phyloP scores from a whole-genome alignment of 805 yeast species.

The Saccharomyces eubayanus region DNA sequence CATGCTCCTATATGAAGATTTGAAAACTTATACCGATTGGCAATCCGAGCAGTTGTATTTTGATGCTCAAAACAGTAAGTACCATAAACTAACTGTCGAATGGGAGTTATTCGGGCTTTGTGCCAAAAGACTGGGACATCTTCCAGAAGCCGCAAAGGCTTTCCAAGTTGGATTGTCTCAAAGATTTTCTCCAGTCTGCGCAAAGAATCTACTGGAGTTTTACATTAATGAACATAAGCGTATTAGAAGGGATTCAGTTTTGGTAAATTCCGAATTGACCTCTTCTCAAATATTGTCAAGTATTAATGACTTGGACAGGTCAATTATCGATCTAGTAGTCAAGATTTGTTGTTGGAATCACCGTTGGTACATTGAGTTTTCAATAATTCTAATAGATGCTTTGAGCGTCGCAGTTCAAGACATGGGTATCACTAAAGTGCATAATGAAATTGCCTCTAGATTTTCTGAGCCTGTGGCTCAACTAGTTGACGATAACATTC shows the following conservation, averaged over 20 bases:
- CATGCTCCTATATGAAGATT: constrained; percentile 59
- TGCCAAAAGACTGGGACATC: constrained; percentile 73
- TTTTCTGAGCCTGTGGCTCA: constrained; percentile 38
- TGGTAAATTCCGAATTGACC: constrained; percentile 14
- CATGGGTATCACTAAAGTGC: constrained; percentile 69
- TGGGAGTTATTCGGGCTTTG: constrained; percentile 86
- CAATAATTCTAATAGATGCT: constrained; percentile 51
- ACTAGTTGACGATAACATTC: constrained; percentile 16
- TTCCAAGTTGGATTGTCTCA: constrained; percentile 58
- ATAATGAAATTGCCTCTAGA: constrained; percentile 56
- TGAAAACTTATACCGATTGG: constrained; percentile 79
- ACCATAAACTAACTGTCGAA: constrained; percentile 67
- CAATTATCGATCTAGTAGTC: constrained; percentile 57
- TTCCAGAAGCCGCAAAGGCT: constrained; percentile 77
- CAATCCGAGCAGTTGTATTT: constrained; percentile 80
- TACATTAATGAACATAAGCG: constrained; percentile 41
- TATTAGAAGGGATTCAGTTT: constrained; percentile 11
- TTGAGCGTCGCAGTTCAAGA: constrained; percentile 54
- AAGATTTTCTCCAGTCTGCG: constrained; percentile 72
- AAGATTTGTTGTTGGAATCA: constrained; percentile 86
- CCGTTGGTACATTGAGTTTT: constrained; percentile 89
- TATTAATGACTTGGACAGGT: constrained; percentile 33
- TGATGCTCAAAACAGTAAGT: constrained; percentile 74
- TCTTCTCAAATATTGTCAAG: constrained; percentile 28
- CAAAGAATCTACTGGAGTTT: constrained; percentile 58